Conservation (phyloP, 169 alveolate species). For the Cryptosporidium meleagridis region DNA sequence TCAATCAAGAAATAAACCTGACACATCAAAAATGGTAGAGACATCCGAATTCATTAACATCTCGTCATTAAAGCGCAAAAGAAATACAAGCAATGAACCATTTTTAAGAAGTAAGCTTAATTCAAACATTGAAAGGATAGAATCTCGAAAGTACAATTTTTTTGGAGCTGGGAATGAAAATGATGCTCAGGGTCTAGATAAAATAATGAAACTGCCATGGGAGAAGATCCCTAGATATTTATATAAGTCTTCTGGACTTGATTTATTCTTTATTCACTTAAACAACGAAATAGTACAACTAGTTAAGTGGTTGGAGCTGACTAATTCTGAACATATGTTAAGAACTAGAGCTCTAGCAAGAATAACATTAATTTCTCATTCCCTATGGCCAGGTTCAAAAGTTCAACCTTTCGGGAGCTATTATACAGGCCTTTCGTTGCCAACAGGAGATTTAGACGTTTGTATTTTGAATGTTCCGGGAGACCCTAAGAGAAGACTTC, state of each 20-base stretch:
- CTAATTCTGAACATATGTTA: slow-evolving; percentile 34
- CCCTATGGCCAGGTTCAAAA: slow-evolving; percentile 75
- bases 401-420: slow-evolving; percentile 76
- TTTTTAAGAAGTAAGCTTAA: not conserved
- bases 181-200: not conserved
- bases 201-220: slow-evolving; percentile 67
- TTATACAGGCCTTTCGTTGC: slow-evolving; percentile 74
- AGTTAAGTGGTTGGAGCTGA: slow-evolving; percentile 67
- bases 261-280: slow-evolving; percentile 50
- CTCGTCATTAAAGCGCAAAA: slow-evolving; percentile 26
- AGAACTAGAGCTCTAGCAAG: slow-evolving; percentile 70
- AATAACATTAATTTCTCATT: slow-evolving; percentile 53
- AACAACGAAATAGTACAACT: slow-evolving; percentile 67
- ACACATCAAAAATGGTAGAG: slow-evolving; percentile 46
- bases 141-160: not conserved
- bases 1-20: slow-evolving; percentile 68
- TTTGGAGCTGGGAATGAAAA: not conserved
- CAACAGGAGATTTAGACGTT: slow-evolving; percentile 74
- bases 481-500: slow-evolving; percentile 62
- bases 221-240: slow-evolving; percentile 45
- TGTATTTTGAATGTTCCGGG: slow-evolving; percentile 72
- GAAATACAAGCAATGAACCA: not conserved
- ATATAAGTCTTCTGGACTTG: not conserved
- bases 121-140: not conserved
- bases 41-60: slow-evolving; percentile 59